Conservation (phyloP, 2,329 filamentous ascomycete species). For the Diaporthe batatas region DNA sequence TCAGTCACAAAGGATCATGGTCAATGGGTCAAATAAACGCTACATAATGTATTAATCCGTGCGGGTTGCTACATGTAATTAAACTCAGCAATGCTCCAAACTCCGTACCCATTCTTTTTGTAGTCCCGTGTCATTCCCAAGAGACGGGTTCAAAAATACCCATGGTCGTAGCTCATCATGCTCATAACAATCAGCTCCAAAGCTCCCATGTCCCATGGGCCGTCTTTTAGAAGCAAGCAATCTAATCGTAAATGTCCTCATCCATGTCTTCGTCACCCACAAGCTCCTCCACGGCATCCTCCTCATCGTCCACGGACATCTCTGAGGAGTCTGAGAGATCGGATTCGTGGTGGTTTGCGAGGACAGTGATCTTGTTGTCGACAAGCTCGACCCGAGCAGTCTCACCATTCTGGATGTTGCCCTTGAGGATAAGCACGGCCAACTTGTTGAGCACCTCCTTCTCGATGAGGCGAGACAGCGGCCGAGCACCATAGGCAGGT, state of each 20-base stretch:
- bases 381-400: constrained; percentile 82
- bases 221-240: neutral
- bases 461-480: constrained; percentile 90
- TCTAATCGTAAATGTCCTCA: constrained; percentile 57
- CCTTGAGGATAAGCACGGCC: constrained; percentile 90
- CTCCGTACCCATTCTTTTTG: constrained; percentile 11
- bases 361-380: constrained; percentile 82
- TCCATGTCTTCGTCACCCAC: constrained; percentile 72
- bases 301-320: constrained; percentile 74
- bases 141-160: neutral
- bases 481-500: constrained; percentile 93
- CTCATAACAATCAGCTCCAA: constrained; percentile 17
- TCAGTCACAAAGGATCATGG: neutral
- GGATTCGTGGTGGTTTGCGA: constrained; percentile 80
- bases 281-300: constrained; percentile 78
- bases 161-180: constrained; percentile 29
- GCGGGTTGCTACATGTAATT: neutral
- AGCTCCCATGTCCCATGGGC: neutral
- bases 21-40: constrained; percentile 1
- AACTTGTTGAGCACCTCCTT: constrained; percentile 96
- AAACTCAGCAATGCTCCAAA: constrained; percentile 7
- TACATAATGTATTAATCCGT: constrained; percentile 4
- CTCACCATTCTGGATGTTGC: constrained; percentile 88
- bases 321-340: constrained; percentile 76
- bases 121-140: neutral